Conservation (phyloP, 305 asterid genomes). For the Ilex paraguariensis region DNA sequence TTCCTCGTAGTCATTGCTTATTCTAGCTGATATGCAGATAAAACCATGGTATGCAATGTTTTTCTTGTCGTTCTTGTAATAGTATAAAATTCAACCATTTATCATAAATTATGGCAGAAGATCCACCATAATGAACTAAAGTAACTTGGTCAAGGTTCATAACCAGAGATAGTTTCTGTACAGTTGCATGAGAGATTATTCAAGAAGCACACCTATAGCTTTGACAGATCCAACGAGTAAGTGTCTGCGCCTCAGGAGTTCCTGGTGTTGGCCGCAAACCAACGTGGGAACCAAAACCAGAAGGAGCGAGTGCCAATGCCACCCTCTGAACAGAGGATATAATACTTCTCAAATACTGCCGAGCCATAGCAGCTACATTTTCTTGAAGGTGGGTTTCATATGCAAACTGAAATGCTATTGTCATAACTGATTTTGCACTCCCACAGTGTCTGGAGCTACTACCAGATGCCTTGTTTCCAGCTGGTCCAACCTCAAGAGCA, state of each 20-base stretch:
- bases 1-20: too few relatives aligned
- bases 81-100: too few relatives aligned
- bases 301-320: constrained; percentile 85
- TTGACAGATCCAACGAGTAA: constrained; percentile 85
- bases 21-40: too few relatives aligned
- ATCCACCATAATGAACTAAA: too few relatives aligned
- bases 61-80: not conserved
- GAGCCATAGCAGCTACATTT: constrained; percentile 77
- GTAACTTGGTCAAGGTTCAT: not conserved
- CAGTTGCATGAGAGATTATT: not conserved
- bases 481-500: constrained; percentile 70
- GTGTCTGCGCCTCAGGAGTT: constrained; percentile 80
- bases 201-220: constrained; percentile 65
- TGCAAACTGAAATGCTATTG: constrained; percentile 93
- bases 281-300: constrained; percentile 42
- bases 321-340: constrained; percentile 96
- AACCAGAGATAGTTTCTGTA: not conserved
- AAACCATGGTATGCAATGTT: too few relatives aligned
- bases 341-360: constrained; percentile 86
- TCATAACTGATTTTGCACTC: constrained; percentile 76
- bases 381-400: constrained; percentile 85
- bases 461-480: constrained; percentile 40
- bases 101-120: too few relatives aligned
- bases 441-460: constrained; percentile 36
- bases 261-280: constrained; percentile 63